These are phyloP conservation scores for Helichrysum umbraculigerum DNA, from an alignment of 129 eudicot species.

Conservation along the genomic window DNA sequence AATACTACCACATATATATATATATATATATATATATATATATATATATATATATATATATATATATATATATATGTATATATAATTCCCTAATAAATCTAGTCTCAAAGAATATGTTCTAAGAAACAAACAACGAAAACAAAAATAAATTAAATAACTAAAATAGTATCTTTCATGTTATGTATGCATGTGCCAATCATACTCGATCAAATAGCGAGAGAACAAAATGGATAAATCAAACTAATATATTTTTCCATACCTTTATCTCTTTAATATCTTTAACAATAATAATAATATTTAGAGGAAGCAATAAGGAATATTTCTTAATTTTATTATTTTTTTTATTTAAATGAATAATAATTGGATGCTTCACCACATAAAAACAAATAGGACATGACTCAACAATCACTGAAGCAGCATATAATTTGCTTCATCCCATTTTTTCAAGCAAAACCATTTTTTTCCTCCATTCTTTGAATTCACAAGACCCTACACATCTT, in stretches of 20 bases:
- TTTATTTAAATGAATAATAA: conserved; percentile 9
- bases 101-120: neutral
- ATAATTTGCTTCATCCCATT: conserved; percentile 27
- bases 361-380: conserved; percentile 19
- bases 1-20: too few species aligned
- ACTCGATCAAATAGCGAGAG: neutral
- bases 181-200: conserved; percentile 22
- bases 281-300: too few species aligned
- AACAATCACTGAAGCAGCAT: conserved; percentile 30
- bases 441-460: conserved; percentile 18
- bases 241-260: neutral
- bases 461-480: conserved; percentile 17
- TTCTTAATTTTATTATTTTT: too few species aligned
- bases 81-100: neutral
- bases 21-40: too few species aligned
- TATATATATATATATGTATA: too few species aligned
- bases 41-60: too few species aligned
- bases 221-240: too few species aligned
- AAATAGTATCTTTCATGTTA: conserved; percentile 11
- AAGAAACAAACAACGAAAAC: neutral
- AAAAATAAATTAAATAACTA: too few species aligned
- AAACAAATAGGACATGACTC: conserved; percentile 22
- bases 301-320: neutral
- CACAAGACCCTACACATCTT: conserved; percentile 30
- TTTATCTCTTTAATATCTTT: neutral